Percentiles rank a stretch among this genome's conserved stretches.
phyloP scores from a whole-genome alignment of 2,329 filamentous ascomycete species.

The Cadophora sp. region DNA sequence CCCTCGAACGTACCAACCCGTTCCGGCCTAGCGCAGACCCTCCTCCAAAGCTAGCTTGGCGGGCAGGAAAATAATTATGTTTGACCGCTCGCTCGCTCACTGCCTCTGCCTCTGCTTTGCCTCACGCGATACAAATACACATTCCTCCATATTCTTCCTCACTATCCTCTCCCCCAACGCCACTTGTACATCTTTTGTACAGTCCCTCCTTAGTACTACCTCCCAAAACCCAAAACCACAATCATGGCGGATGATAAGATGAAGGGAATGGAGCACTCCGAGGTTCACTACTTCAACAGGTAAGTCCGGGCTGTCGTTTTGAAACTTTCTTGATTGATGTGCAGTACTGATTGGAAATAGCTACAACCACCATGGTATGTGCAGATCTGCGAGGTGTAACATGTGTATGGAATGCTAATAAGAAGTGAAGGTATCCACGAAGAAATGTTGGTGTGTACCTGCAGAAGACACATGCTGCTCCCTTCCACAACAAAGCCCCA shows the following conservation, averaged over 20 bases:
- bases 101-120: neutral
- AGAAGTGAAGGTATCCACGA: constrained; percentile 81
- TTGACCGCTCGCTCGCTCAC: constrained; percentile 17
- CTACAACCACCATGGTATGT: constrained; percentile 96
- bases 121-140: constrained; percentile 23
- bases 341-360: constrained; percentile 55
- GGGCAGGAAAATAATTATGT: constrained; percentile 13
- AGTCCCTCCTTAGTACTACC: constrained; percentile 13
- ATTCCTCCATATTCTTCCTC: neutral
- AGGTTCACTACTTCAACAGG: constrained; percentile 99
- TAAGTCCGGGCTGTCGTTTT: constrained; percentile 48
- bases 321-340: neutral
- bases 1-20: neutral
- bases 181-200: constrained; percentile 19
- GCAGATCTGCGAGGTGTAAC: constrained; percentile 20
- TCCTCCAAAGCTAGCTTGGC: neutral
- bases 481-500: constrained; percentile 27
- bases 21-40: constrained; percentile 8
- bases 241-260: constrained; percentile 60
- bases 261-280: constrained; percentile 60
- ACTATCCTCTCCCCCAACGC: neutral
- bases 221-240: constrained; percentile 23
- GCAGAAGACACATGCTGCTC: constrained; percentile 26
- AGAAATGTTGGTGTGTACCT: constrained; percentile 87
- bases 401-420: constrained; percentile 44